Conservation (phyloP, 2,329 filamentous ascomycete genomes). For the Aspergillus felis region DNA sequence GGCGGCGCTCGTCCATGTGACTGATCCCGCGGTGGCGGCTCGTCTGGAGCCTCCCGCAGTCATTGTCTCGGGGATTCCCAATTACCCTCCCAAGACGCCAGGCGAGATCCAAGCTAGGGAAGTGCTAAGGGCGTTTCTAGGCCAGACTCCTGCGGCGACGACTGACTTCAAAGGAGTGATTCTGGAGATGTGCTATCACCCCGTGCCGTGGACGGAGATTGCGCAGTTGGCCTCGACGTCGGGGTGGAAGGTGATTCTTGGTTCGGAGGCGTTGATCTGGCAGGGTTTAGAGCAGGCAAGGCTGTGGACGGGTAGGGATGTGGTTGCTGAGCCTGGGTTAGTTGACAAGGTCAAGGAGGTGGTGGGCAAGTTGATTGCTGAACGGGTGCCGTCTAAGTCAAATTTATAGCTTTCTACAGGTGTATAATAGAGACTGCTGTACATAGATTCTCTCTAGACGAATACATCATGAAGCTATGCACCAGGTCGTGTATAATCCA, state of each 20-base stretch:
- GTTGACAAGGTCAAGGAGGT: slow-evolving; percentile 56
- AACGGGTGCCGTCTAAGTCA: slow-evolving; percentile 24
- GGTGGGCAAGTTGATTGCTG: slow-evolving; percentile 47
- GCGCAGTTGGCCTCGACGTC: slow-evolving; percentile 56
- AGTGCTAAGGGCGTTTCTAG: slow-evolving; percentile 44
- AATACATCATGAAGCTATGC: slow-evolving; percentile 31
- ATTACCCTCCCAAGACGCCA: slow-evolving; percentile 64
- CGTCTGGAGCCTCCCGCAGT: slow-evolving; percentile 58
- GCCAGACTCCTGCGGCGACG: slow-evolving; percentile 9
- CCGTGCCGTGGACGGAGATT: slow-evolving; percentile 64
- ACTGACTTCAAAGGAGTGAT: slow-evolving; percentile 58
- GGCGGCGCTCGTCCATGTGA: slow-evolving; percentile 56
- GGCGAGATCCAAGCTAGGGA: slow-evolving; percentile 59
- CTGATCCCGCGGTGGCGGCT: slow-evolving; percentile 57
- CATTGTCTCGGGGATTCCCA: slow-evolving; percentile 70
- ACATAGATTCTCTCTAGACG: neutral
- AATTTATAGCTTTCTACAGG: slow-evolving; percentile 19
- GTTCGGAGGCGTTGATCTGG: slow-evolving; percentile 73
- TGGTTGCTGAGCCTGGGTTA: slow-evolving; percentile 53
- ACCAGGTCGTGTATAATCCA: slow-evolving; percentile 66
- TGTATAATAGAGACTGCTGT: neutral
- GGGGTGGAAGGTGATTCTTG: slow-evolving; percentile 71
- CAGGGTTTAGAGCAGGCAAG: slow-evolving; percentile 66
- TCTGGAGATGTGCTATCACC: slow-evolving; percentile 82
- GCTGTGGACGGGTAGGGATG: slow-evolving; percentile 60